phyloP scores from a whole-genome alignment of 2,329 filamentous ascomycete genomes.

The Botrytis fragariae region DNA sequence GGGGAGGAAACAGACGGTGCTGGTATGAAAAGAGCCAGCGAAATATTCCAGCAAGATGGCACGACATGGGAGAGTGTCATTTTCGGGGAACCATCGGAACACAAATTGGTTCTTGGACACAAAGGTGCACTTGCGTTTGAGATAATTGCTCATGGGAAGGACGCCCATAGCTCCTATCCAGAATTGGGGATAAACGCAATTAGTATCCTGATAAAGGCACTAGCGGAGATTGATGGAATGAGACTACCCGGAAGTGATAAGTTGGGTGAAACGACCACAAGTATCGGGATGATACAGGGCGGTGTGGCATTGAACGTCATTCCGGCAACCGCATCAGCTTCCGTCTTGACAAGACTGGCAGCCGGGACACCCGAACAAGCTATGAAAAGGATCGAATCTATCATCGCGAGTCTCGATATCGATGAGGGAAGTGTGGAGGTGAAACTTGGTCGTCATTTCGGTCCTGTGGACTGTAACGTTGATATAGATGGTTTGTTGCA shows the following conservation, averaged over 20 bases:
- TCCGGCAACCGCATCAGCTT: conserved; percentile 48
- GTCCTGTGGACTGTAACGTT: conserved; percentile 74
- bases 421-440: conserved; percentile 50
- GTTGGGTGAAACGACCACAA: conserved; percentile 83
- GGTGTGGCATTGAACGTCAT: conserved; percentile 87
- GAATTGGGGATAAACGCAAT: conserved; percentile 84
- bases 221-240: conserved; percentile 62
- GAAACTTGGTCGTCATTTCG: conserved; percentile 65
- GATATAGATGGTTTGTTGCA: conserved; percentile 46
- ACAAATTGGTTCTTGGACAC: conserved; percentile 83
- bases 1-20: conserved; percentile 81
- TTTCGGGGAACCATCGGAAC: conserved; percentile 89
- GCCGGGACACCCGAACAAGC: neutral
- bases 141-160: conserved; percentile 66
- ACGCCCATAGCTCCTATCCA: conserved; percentile 85
- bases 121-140: conserved; percentile 75
- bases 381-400: neutral
- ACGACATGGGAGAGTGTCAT: conserved; percentile 64
- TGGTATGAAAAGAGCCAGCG: conserved; percentile 65
- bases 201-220: conserved; percentile 69
- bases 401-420: neutral
- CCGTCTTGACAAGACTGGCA: conserved; percentile 2
- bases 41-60: conserved; percentile 37
- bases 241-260: conserved; percentile 70
- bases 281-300: conserved; percentile 72